Conservation (phyloP, 805 yeast species). For the Vanderwaltozyma polyspora region DNA sequence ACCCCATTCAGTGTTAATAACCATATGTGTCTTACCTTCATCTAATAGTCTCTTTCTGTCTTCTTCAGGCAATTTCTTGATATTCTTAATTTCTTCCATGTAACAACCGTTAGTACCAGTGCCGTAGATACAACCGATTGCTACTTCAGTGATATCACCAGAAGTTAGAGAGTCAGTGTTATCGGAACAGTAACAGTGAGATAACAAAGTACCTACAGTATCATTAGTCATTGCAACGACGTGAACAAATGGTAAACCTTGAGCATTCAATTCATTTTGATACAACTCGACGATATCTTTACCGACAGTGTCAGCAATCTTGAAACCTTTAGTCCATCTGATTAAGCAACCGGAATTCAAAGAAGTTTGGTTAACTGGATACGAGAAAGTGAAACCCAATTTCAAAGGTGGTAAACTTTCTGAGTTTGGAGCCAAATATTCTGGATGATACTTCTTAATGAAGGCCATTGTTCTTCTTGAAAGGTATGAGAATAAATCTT, state of each 20-base stretch:
- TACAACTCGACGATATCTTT: slow-evolving; percentile 66
- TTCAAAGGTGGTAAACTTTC: slow-evolving; percentile 34
- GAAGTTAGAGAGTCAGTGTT: slow-evolving; percentile 33
- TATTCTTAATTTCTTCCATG: slow-evolving; percentile 61
- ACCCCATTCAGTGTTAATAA: slow-evolving; percentile 96
- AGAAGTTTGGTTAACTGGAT: slow-evolving; percentile 83
- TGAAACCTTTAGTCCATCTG: slow-evolving; percentile 96
- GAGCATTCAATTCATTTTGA: slow-evolving; percentile 55
- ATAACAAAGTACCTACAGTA: slow-evolving; percentile 86
- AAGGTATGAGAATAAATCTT: slow-evolving; percentile 60
- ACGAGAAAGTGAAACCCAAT: slow-evolving; percentile 87
- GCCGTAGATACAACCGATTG: slow-evolving; percentile 87
- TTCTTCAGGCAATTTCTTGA: slow-evolving; percentile 57
- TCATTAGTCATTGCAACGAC: slow-evolving; percentile 91
- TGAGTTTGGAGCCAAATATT: slow-evolving; percentile 26
- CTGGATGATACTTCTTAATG: slow-evolving; percentile 53
- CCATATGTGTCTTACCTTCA: slow-evolving; percentile 57
- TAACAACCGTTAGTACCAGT: slow-evolving; percentile 98
- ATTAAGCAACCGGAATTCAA: slow-evolving; percentile 68
- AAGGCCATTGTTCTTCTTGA: slow-evolving; percentile 62
- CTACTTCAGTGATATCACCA: slow-evolving; percentile 60
- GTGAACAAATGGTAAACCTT: slow-evolving; percentile 45
- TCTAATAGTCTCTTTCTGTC: slow-evolving; percentile 28
- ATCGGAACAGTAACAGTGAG: slow-evolving; percentile 68
- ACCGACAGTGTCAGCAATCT: slow-evolving; percentile 75